Base-by-base conservation (phyloP, 1,139 yeast genomes). In the Debaryomyces nepalensis region DNA sequence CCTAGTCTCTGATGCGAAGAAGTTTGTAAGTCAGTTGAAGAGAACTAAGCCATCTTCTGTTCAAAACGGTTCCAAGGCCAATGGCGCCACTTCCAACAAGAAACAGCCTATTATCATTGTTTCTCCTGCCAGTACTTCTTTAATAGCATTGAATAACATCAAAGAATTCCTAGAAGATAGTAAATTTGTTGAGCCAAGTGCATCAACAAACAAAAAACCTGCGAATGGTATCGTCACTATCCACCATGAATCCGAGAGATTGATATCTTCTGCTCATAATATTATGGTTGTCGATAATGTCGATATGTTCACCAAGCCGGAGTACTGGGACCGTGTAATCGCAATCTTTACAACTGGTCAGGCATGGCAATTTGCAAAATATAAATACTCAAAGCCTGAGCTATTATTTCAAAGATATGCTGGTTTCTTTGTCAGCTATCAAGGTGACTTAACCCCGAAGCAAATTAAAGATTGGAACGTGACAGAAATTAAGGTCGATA, bases 261-360 rank as follows among this genome's bases (percentile, higher is more conserved):
- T 86, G 34, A 77, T 81, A 24, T 61, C 73, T 5, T 69, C 75
- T 7, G 76, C 87, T 26, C 77, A 70, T 39, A 78, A 81, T 40
- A 85, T 87, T 53, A 76, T 87, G 55, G 87, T 93, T 40, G 97
- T 90, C 19, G 95, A 88, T 59, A 87, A 87, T 46, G 90, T 90
- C 5, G 96, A 90, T 43, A 79, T 84, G 64, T 91, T 93, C 70
- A 84, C 87, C 19, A 91, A 90, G 59, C 96, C 96, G 3, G 99
- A 93, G 58, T 90, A 95, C 64, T 93, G 99, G 99, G 89, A 85
- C 55, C 77, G 99, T 45, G 97, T 95, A 1, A 87, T 93, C 38
- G 98, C 96, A 0, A 88, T 93, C 21, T 87, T 93, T 68, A 93
- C 97, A 11, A 93, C 98, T 2, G 99, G 99, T 12, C 99, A 93